Base-by-base conservation (phyloP, 2,329 filamentous ascomycete genomes). In the Pseudocercospora ulei region DNA sequence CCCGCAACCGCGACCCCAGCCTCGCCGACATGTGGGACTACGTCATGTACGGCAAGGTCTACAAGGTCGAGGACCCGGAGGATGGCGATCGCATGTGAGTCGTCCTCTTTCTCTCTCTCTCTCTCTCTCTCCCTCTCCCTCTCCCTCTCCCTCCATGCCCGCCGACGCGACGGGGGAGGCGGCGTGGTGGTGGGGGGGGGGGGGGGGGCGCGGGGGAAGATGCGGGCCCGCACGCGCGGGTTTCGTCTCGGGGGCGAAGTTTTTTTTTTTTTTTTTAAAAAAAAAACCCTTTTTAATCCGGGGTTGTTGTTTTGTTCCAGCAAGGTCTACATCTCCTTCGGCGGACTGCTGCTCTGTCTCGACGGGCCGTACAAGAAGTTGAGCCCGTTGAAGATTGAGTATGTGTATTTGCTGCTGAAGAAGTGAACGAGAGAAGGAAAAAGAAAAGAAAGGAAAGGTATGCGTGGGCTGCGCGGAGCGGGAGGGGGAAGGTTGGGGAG, bases 301-400 rank as follows among this genome's bases (percentile, higher is more conserved):
- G n/a, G n/a, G n/a, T 63, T 41, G 64, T 42, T 6, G 12, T 42
- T 24, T 46, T 48, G n/a, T 24, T 11, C 50, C 52, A 96, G 88
- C 61, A 92, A 94, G 62, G 84, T 86, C 17, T 98, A 88, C 64
- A 73, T 92, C 53, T 94, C 86, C 1, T 98, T 95, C 56, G 90
- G 90, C 31, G 90, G 90, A 5, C 68, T 98, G 49, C 66, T 98
- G 55, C 79, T 96, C 66, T 85, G 81, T 55, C 72, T 98, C 39
- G 82, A 94, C 56, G 90, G 92, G 4, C 90, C 90, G 2, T 90
- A 93, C 64, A 92, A 90, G 71, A 95, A 94, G 69, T 75, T 98
- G 47, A 92, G 82, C 20, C 82, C 86, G 17, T 66, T 98, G 57
- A 77, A 86, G 55, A 88, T 95, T 56, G 90, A 98, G 62, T 80